Evolutionary conservation across 2,329 filamentous ascomycete genomes (phyloP).

Genomic region (Calonectria hawksworthii): DNA sequence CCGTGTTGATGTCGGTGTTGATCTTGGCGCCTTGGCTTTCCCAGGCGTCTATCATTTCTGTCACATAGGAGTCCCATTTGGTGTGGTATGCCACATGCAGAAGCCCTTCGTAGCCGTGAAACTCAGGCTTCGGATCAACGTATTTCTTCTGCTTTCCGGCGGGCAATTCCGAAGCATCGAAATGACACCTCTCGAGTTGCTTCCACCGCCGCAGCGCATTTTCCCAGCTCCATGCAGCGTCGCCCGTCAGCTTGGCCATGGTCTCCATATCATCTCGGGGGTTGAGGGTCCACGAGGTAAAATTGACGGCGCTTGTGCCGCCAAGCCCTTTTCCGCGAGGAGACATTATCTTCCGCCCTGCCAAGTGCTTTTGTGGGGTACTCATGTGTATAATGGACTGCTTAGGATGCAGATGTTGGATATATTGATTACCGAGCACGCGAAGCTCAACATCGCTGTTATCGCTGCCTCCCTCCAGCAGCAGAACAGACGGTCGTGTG

Average conservation of each 20-base stretch:
- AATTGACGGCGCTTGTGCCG: conserved; percentile 68
- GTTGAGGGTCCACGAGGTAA: conserved; percentile 67
- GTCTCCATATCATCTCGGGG: conserved; percentile 72
- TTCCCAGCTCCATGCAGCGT: conserved; percentile 69
- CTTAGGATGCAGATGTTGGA: conserved; percentile 61
- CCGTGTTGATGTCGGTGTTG: conserved; percentile 71
- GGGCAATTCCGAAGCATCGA: conserved; percentile 46
- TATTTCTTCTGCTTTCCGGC: conserved; percentile 62
- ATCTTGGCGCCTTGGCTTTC: conserved; percentile 61
- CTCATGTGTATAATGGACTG: conserved; percentile 69
- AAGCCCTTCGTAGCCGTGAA: conserved; percentile 65
- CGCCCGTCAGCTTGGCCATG: conserved; percentile 69
- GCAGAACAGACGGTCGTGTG: conserved; percentile 65
- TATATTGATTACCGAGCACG: conserved; percentile 68
- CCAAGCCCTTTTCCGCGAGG: conserved; percentile 65
- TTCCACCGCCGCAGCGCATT: conserved; percentile 65
- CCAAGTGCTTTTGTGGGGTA: conserved; percentile 59
- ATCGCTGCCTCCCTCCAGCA: conserved; percentile 71
- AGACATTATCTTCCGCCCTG: conserved; percentile 61
- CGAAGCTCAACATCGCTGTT: conserved; percentile 63
- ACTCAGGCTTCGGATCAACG: conserved; percentile 56
- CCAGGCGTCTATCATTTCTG: conserved; percentile 60
- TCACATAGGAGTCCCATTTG: conserved; percentile 64
- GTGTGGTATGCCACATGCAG: conserved; percentile 63
- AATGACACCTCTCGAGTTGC: conserved; percentile 67